Evolutionary conservation across 2,329 filamentous ascomycete genomes (phyloP), one percentile per base, ranked within the genome.

Genomic region (Bipolaris sorokiniana): DNA sequence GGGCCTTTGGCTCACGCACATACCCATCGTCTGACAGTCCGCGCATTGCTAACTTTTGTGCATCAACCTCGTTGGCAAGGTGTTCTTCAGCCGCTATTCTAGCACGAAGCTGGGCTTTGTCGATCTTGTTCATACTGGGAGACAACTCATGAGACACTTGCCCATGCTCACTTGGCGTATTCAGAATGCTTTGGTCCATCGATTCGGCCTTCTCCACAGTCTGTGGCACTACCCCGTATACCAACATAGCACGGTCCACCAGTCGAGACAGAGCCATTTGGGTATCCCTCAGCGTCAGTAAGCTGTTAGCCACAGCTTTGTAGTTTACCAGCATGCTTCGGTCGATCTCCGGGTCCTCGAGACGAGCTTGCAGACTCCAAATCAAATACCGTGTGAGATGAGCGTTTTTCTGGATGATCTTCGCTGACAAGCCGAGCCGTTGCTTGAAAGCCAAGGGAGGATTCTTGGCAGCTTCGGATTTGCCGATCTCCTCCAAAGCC

Each of bases 21-120:
- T 70, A 69, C 4, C 69, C 69, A 40, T 73, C 70, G 40, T 75
- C 70, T 15, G 71, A 69, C 11, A 72, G 58, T 10, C 67, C 71
- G 36, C 60, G 59, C 67, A 72, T 72, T 16, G 66, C 69, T 3
- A 56, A 50, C 33, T 71, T 72, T 37, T 69, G 69, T 31, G 67
- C 60, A 41, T 64, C 55, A 11, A 75, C 59, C 49, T 75, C 71
- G 9, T 69, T 54, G 36, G 67, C 58, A 10, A 74, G 67, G 37
- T 62, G 64, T 31, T 62, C 57, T 33, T 68, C 52, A 10, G 66
- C 67, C 28, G 63, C 65, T 26, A 61, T 37, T 45, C 56, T 51
- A n/a, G 50, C 49, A 53, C 56, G 46, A 18, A 63, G 51, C 22
- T 62, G 56, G 15, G 52, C 51, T 41, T 54, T 50, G 28, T 48